Evolutionary conservation across 2,329 filamentous ascomycete genomes (phyloP).

Genomic region (Neopestalotiopsis clavispora): DNA sequence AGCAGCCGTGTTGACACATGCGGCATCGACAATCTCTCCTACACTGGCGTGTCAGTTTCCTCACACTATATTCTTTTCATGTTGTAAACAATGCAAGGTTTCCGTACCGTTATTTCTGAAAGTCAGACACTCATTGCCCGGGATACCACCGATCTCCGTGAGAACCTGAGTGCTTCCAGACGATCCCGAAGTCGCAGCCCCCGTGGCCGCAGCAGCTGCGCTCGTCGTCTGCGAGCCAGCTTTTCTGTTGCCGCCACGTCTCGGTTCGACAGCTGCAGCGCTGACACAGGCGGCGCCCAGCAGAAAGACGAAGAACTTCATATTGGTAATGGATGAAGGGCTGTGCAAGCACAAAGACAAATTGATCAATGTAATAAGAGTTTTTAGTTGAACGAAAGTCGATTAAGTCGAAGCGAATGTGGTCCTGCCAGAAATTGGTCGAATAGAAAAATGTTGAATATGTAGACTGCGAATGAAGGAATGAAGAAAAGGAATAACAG

Average conservation of each 20-base stretch:
- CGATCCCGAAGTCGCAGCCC: neutral
- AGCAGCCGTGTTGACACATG: constrained; percentile 40
- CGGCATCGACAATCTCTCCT: constrained; percentile 48
- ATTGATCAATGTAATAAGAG: neutral
- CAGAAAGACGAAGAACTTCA: constrained; percentile 10
- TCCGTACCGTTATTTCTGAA: constrained; percentile 45
- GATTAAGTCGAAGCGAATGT: neutral
- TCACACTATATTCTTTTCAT: neutral
- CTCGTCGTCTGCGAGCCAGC: neutral
- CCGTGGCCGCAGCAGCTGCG: neutral
- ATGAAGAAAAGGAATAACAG: neutral
- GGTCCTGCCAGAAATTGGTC: constrained; percentile 8
- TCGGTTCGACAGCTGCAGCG: neutral
- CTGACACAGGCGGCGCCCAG: neutral
- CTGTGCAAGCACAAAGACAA: neutral
- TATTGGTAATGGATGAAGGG: neutral
- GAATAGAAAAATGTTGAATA: neutral
- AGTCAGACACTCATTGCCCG: constrained; percentile 42
- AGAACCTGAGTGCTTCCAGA: constrained; percentile 32
- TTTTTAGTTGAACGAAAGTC: neutral
- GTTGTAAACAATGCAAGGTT: neutral
- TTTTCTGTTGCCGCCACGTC: neutral
- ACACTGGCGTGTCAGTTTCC: neutral
- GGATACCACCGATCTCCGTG: constrained; percentile 42
- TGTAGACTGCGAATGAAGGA: neutral